A percentile compares a stretch with the other conserved stretches of the same genome.
phyloP scores from a whole-genome alignment of 257 asterid species.

The Plantago major region DNA sequence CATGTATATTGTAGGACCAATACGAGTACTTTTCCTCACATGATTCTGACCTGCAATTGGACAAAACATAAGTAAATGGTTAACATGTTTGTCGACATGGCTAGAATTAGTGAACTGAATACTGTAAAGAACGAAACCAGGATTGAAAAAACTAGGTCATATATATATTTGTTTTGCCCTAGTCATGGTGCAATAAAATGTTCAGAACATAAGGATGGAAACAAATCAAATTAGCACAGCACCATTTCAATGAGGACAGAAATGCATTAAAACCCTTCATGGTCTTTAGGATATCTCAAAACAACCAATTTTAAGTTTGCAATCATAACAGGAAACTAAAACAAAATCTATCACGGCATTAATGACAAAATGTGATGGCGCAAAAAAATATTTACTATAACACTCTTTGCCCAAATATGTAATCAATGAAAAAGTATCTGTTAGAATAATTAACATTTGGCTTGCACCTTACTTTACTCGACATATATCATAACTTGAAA shows the following conservation, averaged over 20 bases:
- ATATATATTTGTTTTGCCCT: no score
- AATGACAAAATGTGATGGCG: background rate
- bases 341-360: background rate
- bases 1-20: slow-evolving; percentile 58
- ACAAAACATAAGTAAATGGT: slow-evolving; percentile 21
- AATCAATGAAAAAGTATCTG: no score
- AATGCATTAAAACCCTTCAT: background rate
- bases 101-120: background rate
- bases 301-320: slow-evolving; percentile 11
- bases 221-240: background rate
- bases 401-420: no score
- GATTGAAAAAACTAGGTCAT: no score
- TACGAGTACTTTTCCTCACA: slow-evolving; percentile 39
- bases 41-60: slow-evolving; percentile 65
- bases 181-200: background rate
- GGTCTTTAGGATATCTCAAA: background rate
- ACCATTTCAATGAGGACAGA: background rate
- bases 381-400: background rate
- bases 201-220: slow-evolving; percentile 12
- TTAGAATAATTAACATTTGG: no score
- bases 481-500: background rate
- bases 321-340: background rate
- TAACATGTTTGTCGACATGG: slow-evolving; percentile 2
- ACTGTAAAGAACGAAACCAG: background rate
- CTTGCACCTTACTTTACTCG: background rate